Base-by-base conservation (phyloP, 2,329 filamentous ascomycete species). In the Fusarium kyushuense region DNA sequence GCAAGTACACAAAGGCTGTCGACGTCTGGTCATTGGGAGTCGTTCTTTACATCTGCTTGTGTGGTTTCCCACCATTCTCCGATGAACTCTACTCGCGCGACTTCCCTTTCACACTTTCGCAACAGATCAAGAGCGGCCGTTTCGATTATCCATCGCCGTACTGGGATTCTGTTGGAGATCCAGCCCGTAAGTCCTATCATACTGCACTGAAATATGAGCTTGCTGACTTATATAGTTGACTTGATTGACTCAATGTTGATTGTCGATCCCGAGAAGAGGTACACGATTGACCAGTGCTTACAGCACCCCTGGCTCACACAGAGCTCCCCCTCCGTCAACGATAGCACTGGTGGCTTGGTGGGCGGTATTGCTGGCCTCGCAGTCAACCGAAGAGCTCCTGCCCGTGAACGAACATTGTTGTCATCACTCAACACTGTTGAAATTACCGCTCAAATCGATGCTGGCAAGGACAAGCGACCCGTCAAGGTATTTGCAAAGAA, bases 1-100 rank as follows among this genome's bases (percentile, higher is more conserved):
- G 96, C 69, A 92, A 92, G 76, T 99, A 99, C 81, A 97, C 94
- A 55, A 93, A 94, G 74, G 94, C 94, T 5, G 96, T 99, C 12
- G 96, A 99, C 77, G 86, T 98, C 41, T 98, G 96, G 96, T 97
- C 94, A 2, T 85, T 98, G 1, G 96, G 96, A n/a, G 96, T 99
- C 5, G 95, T 99, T 5, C 85, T 99, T 25, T 99, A 98, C 80
- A 98, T 98, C 73, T 97, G 94, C 76, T 86, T 98, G 7, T 98
- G 96, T 76, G 96, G 96, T 35, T 98, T 98, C 75, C 96, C 95
- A 6, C 96, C 96, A 0, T 99, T 99, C 80, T 97, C 93, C 0
- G 96, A 99, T 74, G 96, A 99, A 79, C 88, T 98, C 1, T 92
- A 90, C 79, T 90, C 89, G 1, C 81, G 81, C 35, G 90, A 97